phyloP scores from a whole-genome alignment of 345 rosid genomes.

The Acer negundo region DNA sequence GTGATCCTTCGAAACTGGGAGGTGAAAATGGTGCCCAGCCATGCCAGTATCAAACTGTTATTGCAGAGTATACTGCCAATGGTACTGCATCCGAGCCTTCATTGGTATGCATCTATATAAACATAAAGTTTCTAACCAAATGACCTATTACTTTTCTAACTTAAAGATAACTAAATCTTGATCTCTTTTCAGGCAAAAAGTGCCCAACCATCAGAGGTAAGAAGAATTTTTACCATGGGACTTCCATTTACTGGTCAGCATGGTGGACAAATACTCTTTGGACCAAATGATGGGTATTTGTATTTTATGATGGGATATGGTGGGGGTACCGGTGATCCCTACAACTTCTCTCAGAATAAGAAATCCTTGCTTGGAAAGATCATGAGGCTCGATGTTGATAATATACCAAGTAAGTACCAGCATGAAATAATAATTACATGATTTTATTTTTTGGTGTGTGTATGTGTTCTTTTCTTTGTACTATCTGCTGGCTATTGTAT shows the following conservation, averaged over 20 bases:
- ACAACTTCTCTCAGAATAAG: conserved; percentile 90
- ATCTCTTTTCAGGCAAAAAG: conserved; percentile 55
- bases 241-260: conserved; percentile 86
- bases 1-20: conserved; percentile 80
- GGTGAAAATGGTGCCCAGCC: conserved; percentile 65
- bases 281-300: conserved; percentile 82
- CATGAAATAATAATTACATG: conserved; percentile 7
- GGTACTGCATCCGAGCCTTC: conserved; percentile 54
- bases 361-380: conserved; percentile 95
- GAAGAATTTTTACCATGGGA: conserved; percentile 94
- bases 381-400: conserved; percentile 87
- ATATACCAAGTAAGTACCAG: conserved; percentile 66
- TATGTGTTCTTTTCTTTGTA: background rate
- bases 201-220: conserved; percentile 78
- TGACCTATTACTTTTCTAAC: conserved; percentile 3
- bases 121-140: background rate
- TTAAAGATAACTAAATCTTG: conserved; percentile 10
- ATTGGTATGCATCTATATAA: conserved; percentile 37
- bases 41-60: conserved; percentile 71
- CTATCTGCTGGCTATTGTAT: conserved; percentile 5
- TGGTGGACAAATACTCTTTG: conserved; percentile 95
- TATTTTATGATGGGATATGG: conserved; percentile 97
- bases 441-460: background rate
- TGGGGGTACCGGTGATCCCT: conserved; percentile 75
- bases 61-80: conserved; percentile 74